Base-by-base conservation (phyloP, 257 asterid genomes). In the Plantago elongata region DNA sequence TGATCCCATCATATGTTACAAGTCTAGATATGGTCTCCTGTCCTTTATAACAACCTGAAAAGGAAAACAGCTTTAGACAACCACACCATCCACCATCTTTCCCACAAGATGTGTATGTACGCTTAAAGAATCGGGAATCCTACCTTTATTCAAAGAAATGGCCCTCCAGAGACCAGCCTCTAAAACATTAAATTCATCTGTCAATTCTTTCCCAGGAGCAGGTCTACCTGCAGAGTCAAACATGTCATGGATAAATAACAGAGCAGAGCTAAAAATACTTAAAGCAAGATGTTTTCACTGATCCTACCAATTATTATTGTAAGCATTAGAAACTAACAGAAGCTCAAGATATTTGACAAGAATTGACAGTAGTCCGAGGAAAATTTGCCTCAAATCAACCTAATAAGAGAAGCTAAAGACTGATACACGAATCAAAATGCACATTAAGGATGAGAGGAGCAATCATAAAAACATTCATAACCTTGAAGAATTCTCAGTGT, bases 21-120 rank as follows among this genome's bases (percentile, higher is more conserved):
- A 92, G 97, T 74, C 97, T 86, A 60, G 99, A 60, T 78, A 92
- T 89, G 78, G 98, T 92, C 75, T 92, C 98, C 74, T 92, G 97
- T 44, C 98, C 98, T 78, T 88, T 92, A 51, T 92, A 92, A 75
- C 98, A 88, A 64, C 98, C 97, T 92, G 87, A 38, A 48, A 66
- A 68, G 45, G 64, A 54, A 59, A 61, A 62, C 46, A 56, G 67
- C 57, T 60, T 73, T 58, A 64, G 49, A 66, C n/a, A 63, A 60
- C 47, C 59, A 42, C 49, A 30, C 5, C 51, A 42, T 29, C 27
- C 65, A 45, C 38, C 29, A 18, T 60, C 13, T 47, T 51, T 52
- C 22, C 38, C 16, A 14, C 17, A 37, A 58, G n/a, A 57, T 54
- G 15, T 22, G 15, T 4, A 16, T 30, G 38, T 15, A 55, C 40